Percentiles rank a stretch among this genome's conserved stretches.
Evolutionary conservation across 257 asterid genomes (phyloP).

Genomic region (Solanum lignicaule): DNA sequence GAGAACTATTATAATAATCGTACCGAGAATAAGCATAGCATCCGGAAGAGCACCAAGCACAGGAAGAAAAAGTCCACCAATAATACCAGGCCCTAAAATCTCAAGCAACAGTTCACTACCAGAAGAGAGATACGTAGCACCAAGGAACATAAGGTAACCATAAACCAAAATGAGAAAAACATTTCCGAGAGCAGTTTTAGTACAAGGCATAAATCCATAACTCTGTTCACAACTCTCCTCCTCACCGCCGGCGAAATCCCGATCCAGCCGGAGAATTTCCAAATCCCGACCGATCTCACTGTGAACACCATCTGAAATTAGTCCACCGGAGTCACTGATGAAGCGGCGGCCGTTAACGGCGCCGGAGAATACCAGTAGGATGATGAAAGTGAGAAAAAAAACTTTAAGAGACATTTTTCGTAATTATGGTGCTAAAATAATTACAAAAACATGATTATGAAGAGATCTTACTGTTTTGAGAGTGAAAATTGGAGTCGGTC

Average conservation of each 20-base stretch:
- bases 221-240: conserved; percentile 71
- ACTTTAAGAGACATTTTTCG: background rate
- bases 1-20: background rate
- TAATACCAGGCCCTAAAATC: conserved; percentile 81
- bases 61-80: conserved; percentile 85
- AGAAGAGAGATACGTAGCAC: conserved; percentile 66
- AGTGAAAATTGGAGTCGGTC: background rate
- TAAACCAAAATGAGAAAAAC: conserved; percentile 55
- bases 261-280: conserved; percentile 19
- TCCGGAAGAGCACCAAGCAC: conserved; percentile 93
- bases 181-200: conserved; percentile 59
- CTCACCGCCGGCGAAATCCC: conserved; percentile 3
- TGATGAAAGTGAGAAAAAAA: background rate
- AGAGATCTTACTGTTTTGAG: background rate
- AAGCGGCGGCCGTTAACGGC: conserved; percentile 23
- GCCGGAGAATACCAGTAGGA: background rate
- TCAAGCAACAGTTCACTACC: conserved; percentile 92
- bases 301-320: conserved; percentile 37
- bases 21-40: conserved; percentile 88
- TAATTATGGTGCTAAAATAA: background rate
- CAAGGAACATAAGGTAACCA: conserved; percentile 75
- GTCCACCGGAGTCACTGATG: conserved; percentile 35
- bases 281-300: background rate
- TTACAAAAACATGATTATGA: background rate
- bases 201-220: conserved; percentile 86